phyloP scores from a whole-genome alignment of 495 filamentous ascomycete genomes.

The Xeromyces bisporus region DNA sequence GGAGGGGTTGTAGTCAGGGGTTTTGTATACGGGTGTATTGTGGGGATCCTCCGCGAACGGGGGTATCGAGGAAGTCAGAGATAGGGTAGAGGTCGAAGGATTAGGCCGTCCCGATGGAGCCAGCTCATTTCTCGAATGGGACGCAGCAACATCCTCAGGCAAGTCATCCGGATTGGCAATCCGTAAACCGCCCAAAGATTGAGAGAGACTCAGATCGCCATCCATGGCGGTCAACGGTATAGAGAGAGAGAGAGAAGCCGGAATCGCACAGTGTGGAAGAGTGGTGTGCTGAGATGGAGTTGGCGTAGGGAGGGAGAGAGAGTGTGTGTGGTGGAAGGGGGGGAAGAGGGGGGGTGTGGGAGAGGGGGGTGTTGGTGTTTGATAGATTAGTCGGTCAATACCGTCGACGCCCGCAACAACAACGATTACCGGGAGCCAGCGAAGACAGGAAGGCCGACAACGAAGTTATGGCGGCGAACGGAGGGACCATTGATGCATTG shows the following conservation, averaged over 20 bases:
- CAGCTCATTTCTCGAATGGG: conserved; percentile 7
- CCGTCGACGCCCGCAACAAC: conserved; percentile 1
- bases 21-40: no score
- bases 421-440: conserved; percentile 2
- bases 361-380: no score
- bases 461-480: conserved; percentile 25
- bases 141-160: conserved; percentile 27
- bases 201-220: conserved; percentile 81
- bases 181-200: conserved; percentile 81
- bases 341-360: no score
- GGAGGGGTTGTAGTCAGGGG: no score
- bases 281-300: no score
- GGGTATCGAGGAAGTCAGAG: conserved; percentile 1
- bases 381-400: not conserved
- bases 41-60: not conserved
- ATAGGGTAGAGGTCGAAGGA: not conserved
- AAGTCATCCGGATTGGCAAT: conserved; percentile 94
- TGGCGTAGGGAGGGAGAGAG: no score
- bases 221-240: conserved; percentile 50
- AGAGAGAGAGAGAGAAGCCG: no score
- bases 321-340: no score
- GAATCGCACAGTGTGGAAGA: no score
- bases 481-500: conserved; percentile 20
- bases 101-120: not conserved
- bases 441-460: conserved; percentile 8